phyloP scores from a whole-genome alignment of 305 asterid species.

The Salvia sclarea region DNA sequence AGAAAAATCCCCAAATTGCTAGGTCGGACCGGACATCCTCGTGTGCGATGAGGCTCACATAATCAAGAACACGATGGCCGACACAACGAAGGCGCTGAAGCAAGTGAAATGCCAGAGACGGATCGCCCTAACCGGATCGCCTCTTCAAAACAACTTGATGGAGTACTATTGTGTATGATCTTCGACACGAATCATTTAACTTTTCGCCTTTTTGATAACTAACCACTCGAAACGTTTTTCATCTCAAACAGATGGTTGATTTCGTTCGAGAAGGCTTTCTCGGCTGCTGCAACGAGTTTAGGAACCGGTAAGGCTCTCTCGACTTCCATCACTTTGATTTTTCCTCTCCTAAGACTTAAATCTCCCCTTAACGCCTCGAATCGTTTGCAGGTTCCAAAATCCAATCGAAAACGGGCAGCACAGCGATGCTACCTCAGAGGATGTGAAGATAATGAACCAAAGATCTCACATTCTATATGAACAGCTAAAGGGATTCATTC shows the following conservation, averaged over 20 bases:
- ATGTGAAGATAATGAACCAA: constrained; percentile 95
- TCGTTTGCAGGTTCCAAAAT: constrained; percentile 80
- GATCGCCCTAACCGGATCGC: constrained; percentile 98
- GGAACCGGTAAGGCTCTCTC: constrained; percentile 67
- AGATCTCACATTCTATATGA: constrained; percentile 89
- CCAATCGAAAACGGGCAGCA: constrained; percentile 93
- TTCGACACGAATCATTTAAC: too few relatives aligned
- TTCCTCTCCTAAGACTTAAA: too few relatives aligned
- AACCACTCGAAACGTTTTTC: too few relatives aligned
- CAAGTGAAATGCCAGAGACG: constrained; percentile 96
- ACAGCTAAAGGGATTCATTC: constrained; percentile 85
- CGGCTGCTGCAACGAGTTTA: constrained; percentile 94
- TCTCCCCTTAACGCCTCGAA: too few relatives aligned
- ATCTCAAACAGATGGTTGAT: constrained; percentile 84
- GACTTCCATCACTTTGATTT: constrained; percentile 14
- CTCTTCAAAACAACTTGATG: constrained; percentile 98
- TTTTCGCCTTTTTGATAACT: too few relatives aligned
- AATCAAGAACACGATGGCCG: constrained; percentile 95
- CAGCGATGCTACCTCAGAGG: constrained; percentile 75
- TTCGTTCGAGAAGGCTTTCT: constrained; percentile 99
- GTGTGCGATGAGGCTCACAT: constrained; percentile 98
- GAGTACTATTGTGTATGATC: constrained; percentile 96
- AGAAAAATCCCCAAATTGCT: too few relatives aligned
- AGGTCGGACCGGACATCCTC: constrained; percentile 98
- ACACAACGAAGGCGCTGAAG: constrained; percentile 91